These are phyloP conservation scores for Panellus pusillus DNA, from an alignment of 768 basidiomycete species.

Conservation along the genomic window DNA sequence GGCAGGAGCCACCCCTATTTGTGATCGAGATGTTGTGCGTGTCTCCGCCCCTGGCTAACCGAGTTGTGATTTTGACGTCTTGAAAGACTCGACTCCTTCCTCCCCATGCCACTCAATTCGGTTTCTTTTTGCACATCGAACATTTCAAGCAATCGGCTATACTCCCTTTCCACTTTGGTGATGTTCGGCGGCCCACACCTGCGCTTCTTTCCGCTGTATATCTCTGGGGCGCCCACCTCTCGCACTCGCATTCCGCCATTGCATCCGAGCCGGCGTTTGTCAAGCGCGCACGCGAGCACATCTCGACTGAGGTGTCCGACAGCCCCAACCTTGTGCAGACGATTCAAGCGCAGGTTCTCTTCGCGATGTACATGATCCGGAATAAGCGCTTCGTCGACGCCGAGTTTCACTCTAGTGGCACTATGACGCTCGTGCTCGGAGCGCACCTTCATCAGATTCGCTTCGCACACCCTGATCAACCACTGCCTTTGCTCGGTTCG, in stretches of 20 bases:
- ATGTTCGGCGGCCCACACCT: constrained; percentile 2
- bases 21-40: constrained; percentile 11
- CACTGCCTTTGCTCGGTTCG: not conserved
- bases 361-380: constrained; percentile 14
- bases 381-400: constrained; percentile 12
- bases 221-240: constrained; percentile 16
- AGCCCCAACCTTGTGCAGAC: constrained; percentile 1
- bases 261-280: constrained; percentile 7
- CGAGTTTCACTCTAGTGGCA: constrained; percentile 11
- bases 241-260: not conserved
- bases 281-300: constrained; percentile 7
- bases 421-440: constrained; percentile 12
- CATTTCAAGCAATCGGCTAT: constrained; percentile 7
- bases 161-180: constrained; percentile 9
- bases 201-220: constrained; percentile 13
- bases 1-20: constrained; percentile 7
- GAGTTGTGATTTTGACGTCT: not conserved
- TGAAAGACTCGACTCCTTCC: constrained; percentile 12
- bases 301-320: constrained; percentile 8
- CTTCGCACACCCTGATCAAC: not conserved
- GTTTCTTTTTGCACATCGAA: constrained; percentile 14
- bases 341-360: constrained; percentile 19
- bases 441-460: constrained; percentile 12
- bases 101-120: constrained; percentile 17
- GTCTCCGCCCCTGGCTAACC: not conserved